Base-by-base conservation (phyloP, 2,329 filamentous ascomycete species). In the Fonsecaea pedrosoi region DNA sequence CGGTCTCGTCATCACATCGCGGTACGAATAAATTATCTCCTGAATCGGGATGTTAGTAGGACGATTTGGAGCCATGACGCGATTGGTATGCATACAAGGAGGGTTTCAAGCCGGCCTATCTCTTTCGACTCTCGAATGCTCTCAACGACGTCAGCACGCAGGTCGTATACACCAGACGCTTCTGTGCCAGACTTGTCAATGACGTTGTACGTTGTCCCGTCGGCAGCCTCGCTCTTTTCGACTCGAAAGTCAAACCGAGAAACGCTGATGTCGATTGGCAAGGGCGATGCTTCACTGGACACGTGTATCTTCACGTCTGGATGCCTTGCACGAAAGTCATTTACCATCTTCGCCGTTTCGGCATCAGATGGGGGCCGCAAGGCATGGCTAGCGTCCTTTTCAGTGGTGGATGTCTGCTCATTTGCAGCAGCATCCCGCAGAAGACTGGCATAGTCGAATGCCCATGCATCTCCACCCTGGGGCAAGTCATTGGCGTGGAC, bases 11-110 rank as follows among this genome's bases (percentile, higher is more conserved):
- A 78, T 81, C 65, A 82, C 73, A 63, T 79, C 75, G 12, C 76
- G 69, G 69, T 81, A 82, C 21, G 80, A 79, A 34, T 76, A 73
- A 9, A 81, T 77, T 75, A 80, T 80, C 59, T 80, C 78, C 80
- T 82, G 32, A 32, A 55, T 8, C 42, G 8, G 30, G 7, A n/a
- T 7, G 37, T 62, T 53, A 62, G 60, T 32, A 60, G 42, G 61
- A 7, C 72, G 32, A 70, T 59, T 15, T 62, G 63, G 37, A 35
- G 18, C 40, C 25, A 34, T 9, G 21, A 32, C n/a, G 9, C 18
- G 5, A 37, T 18, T 53, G 25, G n/a, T 4, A 18, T 15, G 37
- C 70, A 72, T 78, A 80, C 42, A 69, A 69, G 32, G 80, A 76
- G 70, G 79, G 76, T 78, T 77, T 79, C 64, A 78, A 78, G 48